Evolutionary conservation across 768 basidiomycete species (phyloP).

Genomic region (Tylopilus subfusipes): DNA sequence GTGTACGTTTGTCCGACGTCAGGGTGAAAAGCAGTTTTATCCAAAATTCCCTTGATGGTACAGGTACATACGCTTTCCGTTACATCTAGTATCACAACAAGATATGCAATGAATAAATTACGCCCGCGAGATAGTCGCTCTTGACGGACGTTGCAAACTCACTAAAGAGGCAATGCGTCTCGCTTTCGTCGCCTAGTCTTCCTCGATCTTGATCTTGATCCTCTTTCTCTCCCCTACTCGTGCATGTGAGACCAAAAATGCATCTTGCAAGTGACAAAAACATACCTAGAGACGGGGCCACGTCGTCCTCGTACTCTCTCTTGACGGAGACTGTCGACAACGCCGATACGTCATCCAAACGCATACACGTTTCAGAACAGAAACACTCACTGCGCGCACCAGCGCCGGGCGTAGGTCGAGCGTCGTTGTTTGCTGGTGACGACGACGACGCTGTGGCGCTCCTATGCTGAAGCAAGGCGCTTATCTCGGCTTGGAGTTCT

Average conservation of each 20-base stretch:
- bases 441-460: background rate
- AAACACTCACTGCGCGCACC: background rate
- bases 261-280: background rate
- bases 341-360: background rate
- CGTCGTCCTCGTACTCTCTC: constrained; percentile 15
- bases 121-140: background rate
- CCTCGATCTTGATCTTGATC: constrained; percentile 19
- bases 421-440: background rate
- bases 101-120: background rate
- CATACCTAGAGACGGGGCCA: background rate
- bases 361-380: background rate
- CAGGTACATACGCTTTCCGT: background rate
- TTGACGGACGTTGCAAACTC: background rate
- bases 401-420: background rate
- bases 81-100: background rate
- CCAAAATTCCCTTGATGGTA: background rate
- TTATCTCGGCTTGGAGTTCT: constrained; percentile 4
- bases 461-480: background rate
- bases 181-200: background rate
- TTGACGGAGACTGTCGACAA: background rate
- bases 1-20: background rate
- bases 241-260: background rate
- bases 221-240: constrained; percentile 11
- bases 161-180: background rate
- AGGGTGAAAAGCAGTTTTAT: no score